These are phyloP conservation scores for Circinella minor DNA, from an alignment of 371 early-diverging fungal genomes.

Conservation along the genomic window DNA sequence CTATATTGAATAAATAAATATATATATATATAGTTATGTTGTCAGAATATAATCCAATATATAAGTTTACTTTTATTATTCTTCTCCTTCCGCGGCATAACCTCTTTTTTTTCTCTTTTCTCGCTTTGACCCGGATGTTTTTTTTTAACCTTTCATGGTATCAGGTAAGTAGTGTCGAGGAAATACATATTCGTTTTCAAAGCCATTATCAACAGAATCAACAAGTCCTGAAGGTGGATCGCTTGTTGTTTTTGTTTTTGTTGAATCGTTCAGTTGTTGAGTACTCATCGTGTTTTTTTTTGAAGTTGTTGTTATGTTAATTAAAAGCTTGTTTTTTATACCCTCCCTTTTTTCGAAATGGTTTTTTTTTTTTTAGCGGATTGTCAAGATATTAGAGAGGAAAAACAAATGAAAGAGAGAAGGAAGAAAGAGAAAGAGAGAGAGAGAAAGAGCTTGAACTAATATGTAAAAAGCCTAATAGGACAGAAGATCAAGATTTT, in stretches of 20 bases:
- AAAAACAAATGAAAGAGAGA: not conserved
- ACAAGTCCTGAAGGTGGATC: not conserved
- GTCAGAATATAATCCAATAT: not conserved
- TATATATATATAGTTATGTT: not conserved
- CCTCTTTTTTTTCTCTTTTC: not conserved
- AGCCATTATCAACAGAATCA: conserved; percentile 11
- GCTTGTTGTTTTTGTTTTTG: not conserved
- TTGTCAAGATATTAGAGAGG: not conserved
- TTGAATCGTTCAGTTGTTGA: not conserved
- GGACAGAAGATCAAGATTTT: not conserved
- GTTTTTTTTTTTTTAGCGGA: no score
- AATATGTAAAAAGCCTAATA: no score
- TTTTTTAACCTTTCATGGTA: conserved; percentile 25
- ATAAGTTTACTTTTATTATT: not conserved
- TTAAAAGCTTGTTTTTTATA: no score
- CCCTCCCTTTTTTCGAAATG: no score
- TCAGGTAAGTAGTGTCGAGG: conserved; percentile 26
- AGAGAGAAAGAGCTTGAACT: not conserved
- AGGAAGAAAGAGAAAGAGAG: not conserved
- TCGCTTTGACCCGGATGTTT: not conserved
- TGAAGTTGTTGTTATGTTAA: no score
- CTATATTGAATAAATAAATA: conserved; percentile 39
- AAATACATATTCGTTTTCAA: conserved; percentile 27
- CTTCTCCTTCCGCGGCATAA: no score
- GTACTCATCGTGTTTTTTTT: no score